Percentiles rank a stretch among this genome's conserved stretches.
phyloP scores from a whole-genome alignment of 257 asterid species.

The Petrea volubilis region DNA sequence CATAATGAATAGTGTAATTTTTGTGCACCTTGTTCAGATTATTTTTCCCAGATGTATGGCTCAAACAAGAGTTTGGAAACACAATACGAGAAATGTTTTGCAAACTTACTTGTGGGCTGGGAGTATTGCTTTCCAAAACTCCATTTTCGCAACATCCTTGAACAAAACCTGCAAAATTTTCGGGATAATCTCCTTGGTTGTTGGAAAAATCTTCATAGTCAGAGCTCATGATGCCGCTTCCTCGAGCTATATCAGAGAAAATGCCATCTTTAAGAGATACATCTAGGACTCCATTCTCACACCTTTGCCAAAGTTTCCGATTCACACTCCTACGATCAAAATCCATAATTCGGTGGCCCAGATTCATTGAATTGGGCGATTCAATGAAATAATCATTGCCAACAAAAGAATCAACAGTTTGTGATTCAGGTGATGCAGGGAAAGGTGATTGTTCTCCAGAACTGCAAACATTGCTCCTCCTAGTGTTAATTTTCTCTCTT shows the following conservation, averaged over 20 bases:
- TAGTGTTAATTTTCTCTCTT: slow-evolving; percentile 30
- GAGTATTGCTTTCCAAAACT: slow-evolving; percentile 52
- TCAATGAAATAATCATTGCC: slow-evolving; percentile 51
- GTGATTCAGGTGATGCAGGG: slow-evolving; percentile 84
- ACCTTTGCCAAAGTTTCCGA: slow-evolving; percentile 74
- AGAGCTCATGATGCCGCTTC: slow-evolving; percentile 36
- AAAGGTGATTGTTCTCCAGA: slow-evolving; percentile 58
- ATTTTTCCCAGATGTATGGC: not conserved
- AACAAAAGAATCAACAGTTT: slow-evolving; percentile 58
- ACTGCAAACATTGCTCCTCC: slow-evolving; percentile 38
- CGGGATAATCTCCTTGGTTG: slow-evolving; percentile 36
- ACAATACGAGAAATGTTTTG: not conserved
- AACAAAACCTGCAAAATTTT: slow-evolving; percentile 64
- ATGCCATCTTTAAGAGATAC: slow-evolving; percentile 91
- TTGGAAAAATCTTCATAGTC: slow-evolving; percentile 46
- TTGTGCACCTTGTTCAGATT: not conserved
- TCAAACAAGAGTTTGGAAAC: slow-evolving; percentile 15
- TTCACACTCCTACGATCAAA: slow-evolving; percentile 61
- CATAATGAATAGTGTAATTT: not conserved
- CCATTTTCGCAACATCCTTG: slow-evolving; percentile 43
- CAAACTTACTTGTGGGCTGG: slow-evolving; percentile 73
- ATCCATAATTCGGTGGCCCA: slow-evolving; percentile 32
- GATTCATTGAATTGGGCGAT: slow-evolving; percentile 68
- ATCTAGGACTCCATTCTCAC: slow-evolving; percentile 54
- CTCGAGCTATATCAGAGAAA: slow-evolving; percentile 48